Evolutionary conservation across 176 grass and related monocot genomes (phyloP).

Genomic region (Avena atlantica): DNA sequence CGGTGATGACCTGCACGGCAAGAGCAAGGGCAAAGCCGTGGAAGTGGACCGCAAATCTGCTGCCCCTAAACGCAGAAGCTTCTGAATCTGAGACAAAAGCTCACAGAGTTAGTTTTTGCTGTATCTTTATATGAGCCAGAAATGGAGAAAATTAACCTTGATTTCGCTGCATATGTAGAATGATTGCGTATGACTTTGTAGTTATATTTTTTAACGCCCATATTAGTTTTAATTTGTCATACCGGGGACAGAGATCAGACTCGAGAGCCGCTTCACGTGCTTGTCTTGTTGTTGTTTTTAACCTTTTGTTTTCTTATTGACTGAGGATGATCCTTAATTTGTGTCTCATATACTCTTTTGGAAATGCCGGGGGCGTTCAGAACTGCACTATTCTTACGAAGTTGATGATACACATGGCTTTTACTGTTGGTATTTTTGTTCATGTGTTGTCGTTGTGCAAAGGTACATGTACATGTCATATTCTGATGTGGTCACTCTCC

Average conservation of each 20-base stretch:
- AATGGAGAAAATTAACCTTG: slow-evolving; percentile 24
- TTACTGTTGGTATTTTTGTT: neutral
- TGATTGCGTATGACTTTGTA: slow-evolving; percentile 17
- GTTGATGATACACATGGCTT: neutral
- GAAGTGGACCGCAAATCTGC: neutral
- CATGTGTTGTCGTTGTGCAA: neutral
- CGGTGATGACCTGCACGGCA: neutral
- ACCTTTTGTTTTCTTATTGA: neutral
- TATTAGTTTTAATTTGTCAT: slow-evolving; percentile 3
- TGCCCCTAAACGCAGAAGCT: slow-evolving; percentile 12
- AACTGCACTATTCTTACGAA: slow-evolving; percentile 6
- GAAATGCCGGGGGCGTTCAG: neutral
- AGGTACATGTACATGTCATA: neutral
- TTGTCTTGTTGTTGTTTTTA: neutral
- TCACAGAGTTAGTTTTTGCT: slow-evolving; percentile 11
- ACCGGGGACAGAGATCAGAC: slow-evolving; percentile 7
- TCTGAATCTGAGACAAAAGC: neutral
- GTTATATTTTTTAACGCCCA: neutral
- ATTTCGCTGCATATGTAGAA: slow-evolving; percentile 30
- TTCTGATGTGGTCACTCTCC: too few relatives aligned
- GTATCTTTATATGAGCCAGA: neutral
- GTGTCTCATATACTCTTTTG: neutral
- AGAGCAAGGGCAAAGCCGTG: slow-evolving; percentile 15
- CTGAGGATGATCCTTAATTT: slow-evolving; percentile 23
- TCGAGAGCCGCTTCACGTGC: neutral